Evolutionary conservation across 2,329 filamentous ascomycete genomes (phyloP).

Genomic region (Colletotrichum euphorbiae): DNA sequence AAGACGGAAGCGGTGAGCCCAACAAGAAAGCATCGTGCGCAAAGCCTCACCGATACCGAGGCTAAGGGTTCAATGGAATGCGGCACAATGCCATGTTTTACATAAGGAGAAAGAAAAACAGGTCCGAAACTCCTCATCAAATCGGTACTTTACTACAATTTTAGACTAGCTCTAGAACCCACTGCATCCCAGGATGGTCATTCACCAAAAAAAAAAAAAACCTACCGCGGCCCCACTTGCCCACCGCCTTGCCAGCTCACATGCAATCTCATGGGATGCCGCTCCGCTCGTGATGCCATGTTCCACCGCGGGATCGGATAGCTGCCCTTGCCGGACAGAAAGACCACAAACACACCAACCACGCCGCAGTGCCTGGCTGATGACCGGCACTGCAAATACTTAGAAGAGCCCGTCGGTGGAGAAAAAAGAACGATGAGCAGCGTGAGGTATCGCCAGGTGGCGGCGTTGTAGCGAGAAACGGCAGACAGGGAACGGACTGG

Average conservation of each 20-base stretch:
- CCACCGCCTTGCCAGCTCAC: conserved; percentile 22
- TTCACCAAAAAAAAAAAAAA: too few relatives aligned
- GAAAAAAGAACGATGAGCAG: too few relatives aligned
- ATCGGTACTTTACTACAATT: too few relatives aligned
- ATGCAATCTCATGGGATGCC: conserved; percentile 1
- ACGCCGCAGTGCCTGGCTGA: conserved; percentile 3
- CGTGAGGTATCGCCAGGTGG: background rate
- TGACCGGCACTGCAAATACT: background rate
- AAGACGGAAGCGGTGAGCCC: background rate
- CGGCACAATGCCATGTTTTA: background rate
- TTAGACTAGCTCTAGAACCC: too few relatives aligned
- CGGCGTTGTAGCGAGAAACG: conserved; percentile 1
- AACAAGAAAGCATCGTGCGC: background rate
- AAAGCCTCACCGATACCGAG: background rate
- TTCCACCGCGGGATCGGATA: background rate
- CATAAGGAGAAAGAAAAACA: background rate
- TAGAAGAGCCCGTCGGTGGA: background rate
- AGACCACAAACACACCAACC: background rate
- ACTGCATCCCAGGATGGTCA: too few relatives aligned
- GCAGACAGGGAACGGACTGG: background rate
- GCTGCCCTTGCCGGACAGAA: background rate
- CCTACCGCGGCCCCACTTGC: background rate
- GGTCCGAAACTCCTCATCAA: background rate
- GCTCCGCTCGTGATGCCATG: conserved; percentile 25
- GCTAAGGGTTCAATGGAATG: background rate